Evolutionary conservation across 2,329 filamentous ascomycete genomes (phyloP).

Genomic region (Botrytis hyacinthi): DNA sequence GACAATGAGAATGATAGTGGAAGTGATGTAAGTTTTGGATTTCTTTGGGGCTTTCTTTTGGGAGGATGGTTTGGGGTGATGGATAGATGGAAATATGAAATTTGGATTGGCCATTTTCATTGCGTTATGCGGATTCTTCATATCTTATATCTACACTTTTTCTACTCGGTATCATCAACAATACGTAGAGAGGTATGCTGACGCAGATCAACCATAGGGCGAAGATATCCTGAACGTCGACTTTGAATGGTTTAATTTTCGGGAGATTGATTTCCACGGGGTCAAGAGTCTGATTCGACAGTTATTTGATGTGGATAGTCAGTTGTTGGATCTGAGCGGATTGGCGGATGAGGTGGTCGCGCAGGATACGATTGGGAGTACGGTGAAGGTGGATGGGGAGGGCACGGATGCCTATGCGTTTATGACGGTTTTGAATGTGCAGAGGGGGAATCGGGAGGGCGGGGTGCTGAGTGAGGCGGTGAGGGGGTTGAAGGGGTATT

Average conservation of each 20-base stretch:
- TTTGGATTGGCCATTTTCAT: not conserved
- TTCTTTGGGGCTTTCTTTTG: not conserved
- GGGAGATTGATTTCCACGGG: slow-evolving; percentile 90
- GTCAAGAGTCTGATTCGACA: slow-evolving; percentile 87
- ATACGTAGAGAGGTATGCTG: not conserved
- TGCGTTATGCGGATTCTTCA: not conserved
- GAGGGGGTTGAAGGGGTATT: slow-evolving; percentile 68
- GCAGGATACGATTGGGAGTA: slow-evolving; percentile 85
- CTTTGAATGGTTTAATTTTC: slow-evolving; percentile 98
- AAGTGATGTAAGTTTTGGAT: slow-evolving; percentile 30
- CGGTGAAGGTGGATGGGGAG: slow-evolving; percentile 95
- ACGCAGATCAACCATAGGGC: slow-evolving; percentile 53
- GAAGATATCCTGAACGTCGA: slow-evolving; percentile 92
- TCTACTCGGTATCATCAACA: not conserved
- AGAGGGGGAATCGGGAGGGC: slow-evolving; percentile 68
- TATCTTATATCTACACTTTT: not conserved
- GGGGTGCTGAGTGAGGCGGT: slow-evolving; percentile 61
- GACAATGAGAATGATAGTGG: slow-evolving; percentile 37
- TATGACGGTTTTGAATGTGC: slow-evolving; percentile 80
- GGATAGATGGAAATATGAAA: too few relatives aligned
- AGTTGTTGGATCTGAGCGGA: slow-evolving; percentile 82
- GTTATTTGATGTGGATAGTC: slow-evolving; percentile 83
- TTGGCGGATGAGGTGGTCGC: slow-evolving; percentile 83
- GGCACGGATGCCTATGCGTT: slow-evolving; percentile 91
- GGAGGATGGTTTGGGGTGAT: not conserved